Evolutionary conservation across 1,284 basidiomycete genomes (phyloP).

Genomic region (Moesziomyces sp.): DNA sequence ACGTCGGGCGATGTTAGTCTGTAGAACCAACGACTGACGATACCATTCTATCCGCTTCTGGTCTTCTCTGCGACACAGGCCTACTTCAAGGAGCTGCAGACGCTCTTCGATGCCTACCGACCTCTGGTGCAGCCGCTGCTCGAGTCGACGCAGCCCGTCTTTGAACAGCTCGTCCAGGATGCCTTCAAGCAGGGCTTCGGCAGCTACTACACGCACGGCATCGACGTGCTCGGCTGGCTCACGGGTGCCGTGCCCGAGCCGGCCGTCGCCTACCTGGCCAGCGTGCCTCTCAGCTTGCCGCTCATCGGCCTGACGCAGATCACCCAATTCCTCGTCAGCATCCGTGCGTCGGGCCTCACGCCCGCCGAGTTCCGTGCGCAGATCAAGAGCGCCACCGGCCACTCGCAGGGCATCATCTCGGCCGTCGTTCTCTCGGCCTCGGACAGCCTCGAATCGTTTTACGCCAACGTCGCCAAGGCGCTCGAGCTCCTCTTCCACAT

Average conservation of each 20-base stretch:
- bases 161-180: constrained; percentile 56
- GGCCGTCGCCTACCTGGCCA: constrained; percentile 86
- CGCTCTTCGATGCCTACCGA: constrained; percentile 88
- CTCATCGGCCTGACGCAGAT: constrained; percentile 96
- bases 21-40: constrained; percentile 11
- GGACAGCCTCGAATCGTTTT: constrained; percentile 78
- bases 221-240: constrained; percentile 88
- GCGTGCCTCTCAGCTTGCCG: constrained; percentile 92
- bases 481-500: constrained; percentile 92
- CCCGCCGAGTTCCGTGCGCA: constrained; percentile 82
- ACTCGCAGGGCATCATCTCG: constrained; percentile 95
- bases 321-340: constrained; percentile 86
- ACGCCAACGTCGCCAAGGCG: constrained; percentile 82
- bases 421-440: constrained; percentile 87
- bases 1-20: background rate
- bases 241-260: constrained; percentile 78
- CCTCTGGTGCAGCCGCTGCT: constrained; percentile 83
- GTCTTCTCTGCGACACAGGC: constrained; percentile 70
- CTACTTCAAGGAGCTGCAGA: constrained; percentile 94
- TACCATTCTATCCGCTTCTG: background rate
- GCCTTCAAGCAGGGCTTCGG: constrained; percentile 72
- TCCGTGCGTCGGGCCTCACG: constrained; percentile 78
- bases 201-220: constrained; percentile 82
- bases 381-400: constrained; percentile 89
- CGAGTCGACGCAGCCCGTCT: constrained; percentile 72